These are phyloP conservation scores for Ottelia alismoides DNA, from an alignment of 106 monocot species.

Conservation along the genomic window DNA sequence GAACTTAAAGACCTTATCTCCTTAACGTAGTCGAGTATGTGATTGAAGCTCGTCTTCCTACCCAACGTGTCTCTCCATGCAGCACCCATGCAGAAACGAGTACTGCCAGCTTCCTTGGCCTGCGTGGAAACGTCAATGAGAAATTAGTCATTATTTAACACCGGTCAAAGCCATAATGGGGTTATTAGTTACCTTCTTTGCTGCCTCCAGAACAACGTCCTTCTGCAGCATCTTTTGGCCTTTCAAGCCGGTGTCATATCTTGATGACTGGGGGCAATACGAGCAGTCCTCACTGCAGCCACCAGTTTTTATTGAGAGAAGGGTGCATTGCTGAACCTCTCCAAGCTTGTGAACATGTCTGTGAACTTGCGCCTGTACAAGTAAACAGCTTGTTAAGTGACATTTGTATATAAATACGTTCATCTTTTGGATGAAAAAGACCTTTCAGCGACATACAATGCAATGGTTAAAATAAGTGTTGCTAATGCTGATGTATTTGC, in stretches of 20 bases:
- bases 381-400: too few species aligned
- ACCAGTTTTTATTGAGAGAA: slow-evolving; percentile 96
- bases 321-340: slow-evolving; percentile 97
- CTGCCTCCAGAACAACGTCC: slow-evolving; percentile 76
- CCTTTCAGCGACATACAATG: too few species aligned
- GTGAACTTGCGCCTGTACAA: slow-evolving; percentile 99
- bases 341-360: slow-evolving; percentile 80
- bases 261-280: slow-evolving; percentile 96
- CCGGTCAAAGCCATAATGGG: too few species aligned
- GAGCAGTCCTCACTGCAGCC: slow-evolving; percentile 99
- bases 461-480: too few species aligned
- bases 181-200: slow-evolving; percentile 70
- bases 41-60: slow-evolving; percentile 90
- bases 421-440: too few species aligned
- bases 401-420: too few species aligned
- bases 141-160: too few species aligned
- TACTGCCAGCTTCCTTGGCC: slow-evolving; percentile 98
- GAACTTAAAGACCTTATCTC: slow-evolving; percentile 98
- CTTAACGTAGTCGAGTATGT: slow-evolving; percentile 90
- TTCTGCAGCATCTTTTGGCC: slow-evolving; percentile 84
- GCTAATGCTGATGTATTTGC: too few species aligned
- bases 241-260: slow-evolving; percentile 84
- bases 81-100: slow-evolving; percentile 99
- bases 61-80: slow-evolving; percentile 99
- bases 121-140: slow-evolving; percentile 9